A percentile compares a stretch with the other conserved stretches of the same genome.
phyloP scores from a whole-genome alignment of 495 filamentous ascomycete genomes.

The Penicillium longicatenatum region DNA sequence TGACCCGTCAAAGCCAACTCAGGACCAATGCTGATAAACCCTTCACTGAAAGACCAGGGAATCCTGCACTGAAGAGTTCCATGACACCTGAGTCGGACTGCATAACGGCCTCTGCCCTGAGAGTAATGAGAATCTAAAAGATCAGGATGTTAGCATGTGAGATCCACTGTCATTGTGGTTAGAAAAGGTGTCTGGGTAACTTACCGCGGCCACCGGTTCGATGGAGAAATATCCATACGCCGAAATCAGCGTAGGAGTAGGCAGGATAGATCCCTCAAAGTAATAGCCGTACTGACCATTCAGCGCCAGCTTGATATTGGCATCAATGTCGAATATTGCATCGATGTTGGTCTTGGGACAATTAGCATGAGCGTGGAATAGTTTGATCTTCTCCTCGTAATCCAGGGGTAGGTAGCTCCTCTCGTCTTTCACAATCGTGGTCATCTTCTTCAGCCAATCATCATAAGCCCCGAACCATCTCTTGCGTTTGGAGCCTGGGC shows the following conservation, averaged over 20 bases:
- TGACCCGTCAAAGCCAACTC: constrained; percentile 3
- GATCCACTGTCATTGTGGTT: too few species aligned
- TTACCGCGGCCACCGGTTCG: constrained; percentile 3
- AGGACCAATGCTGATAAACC: constrained; percentile 9
- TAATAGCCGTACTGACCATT: constrained; percentile 9
- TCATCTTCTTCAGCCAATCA: constrained; percentile 8
- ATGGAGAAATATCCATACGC: constrained; percentile 10
- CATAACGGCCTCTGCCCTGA: constrained; percentile 4
- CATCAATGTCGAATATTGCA: not conserved
- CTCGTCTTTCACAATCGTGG: constrained; percentile 2
- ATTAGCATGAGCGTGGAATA: constrained; percentile 1
- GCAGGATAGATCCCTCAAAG: constrained; percentile 12
- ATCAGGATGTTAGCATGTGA: not conserved
- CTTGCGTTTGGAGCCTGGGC: constrained; percentile 3
- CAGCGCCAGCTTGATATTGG: constrained; percentile 1
- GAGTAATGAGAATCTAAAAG: constrained; percentile 6
- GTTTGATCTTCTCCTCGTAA: constrained; percentile 3
- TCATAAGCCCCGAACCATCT: constrained; percentile 5
- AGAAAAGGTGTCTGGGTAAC: not conserved
- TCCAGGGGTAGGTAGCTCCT: not conserved
- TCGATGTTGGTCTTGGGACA: not conserved
- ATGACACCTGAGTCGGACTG: not conserved
- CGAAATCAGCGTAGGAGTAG: constrained; percentile 2
- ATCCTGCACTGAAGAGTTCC: not conserved
- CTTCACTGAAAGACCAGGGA: constrained; percentile 11